Conservation (phyloP, 345 rosid genomes). For the Ricinus communis region DNA sequence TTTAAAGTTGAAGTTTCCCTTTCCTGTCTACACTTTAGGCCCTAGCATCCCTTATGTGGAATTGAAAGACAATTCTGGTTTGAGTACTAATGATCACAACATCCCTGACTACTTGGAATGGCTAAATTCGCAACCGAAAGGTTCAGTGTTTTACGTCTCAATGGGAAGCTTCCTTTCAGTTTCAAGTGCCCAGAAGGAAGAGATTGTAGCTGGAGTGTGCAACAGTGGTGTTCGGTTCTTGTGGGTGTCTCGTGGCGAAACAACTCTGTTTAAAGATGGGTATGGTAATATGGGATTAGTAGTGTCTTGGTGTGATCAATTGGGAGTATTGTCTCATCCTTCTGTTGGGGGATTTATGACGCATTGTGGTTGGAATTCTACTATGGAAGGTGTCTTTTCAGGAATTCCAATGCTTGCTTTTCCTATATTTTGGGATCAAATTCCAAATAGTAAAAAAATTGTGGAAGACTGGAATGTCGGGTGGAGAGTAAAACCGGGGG, state of each 20-base stretch:
- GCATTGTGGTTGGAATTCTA: conserved; percentile 36
- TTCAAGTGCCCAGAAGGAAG: conserved; percentile 22
- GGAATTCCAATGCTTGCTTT: conserved; percentile 31
- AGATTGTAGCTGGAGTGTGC: conserved; percentile 19
- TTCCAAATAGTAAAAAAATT: conserved; percentile 15
- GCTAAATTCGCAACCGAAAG: conserved; percentile 24
- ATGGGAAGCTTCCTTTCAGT: conserved; percentile 33
- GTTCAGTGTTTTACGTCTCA: conserved; percentile 26
- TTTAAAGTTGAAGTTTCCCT: conserved; percentile 13
- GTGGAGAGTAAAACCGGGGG: conserved; percentile 18
- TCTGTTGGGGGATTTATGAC: conserved; percentile 33
- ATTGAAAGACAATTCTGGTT: not conserved
- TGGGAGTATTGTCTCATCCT: conserved; percentile 27
- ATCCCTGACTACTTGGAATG: conserved; percentile 13
- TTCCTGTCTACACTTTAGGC: conserved; percentile 22
- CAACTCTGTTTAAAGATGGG: not conserved
- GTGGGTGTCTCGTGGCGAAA: conserved; percentile 22
- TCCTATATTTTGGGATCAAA: conserved; percentile 33
- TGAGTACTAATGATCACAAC: too few relatives aligned
- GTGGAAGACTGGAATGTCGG: conserved; percentile 32
- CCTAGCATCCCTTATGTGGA: conserved; percentile 21
- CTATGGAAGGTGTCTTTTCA: conserved; percentile 26
- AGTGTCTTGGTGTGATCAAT: conserved; percentile 35
- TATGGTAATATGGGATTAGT: conserved; percentile 14
- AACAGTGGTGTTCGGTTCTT: conserved; percentile 20